Base-by-base conservation (phyloP, 208 protist species). In the Vickermania spadyakhi region DNA sequence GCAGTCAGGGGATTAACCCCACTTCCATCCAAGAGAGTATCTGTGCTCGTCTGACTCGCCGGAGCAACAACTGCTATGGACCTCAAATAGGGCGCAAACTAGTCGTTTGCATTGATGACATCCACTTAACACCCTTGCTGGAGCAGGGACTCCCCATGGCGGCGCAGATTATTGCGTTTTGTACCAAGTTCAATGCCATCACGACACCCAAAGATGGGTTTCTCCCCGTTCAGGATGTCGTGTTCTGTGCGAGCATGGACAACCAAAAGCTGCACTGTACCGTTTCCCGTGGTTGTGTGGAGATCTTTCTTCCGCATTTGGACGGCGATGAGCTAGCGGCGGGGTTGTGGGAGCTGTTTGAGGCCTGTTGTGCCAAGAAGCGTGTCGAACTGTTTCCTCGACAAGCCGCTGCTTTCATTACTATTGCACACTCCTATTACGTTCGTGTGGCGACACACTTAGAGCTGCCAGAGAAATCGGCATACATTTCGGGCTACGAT, bases 61-160 rank as follows among this genome's bases (percentile, higher is more conserved):
- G 77, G 50, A 78, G 79, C 58, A 72, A 64, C 52, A 77, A 76
- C 14, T 22, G 52, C 23, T 84, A 86, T 68, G 76, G 77, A 1
- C 84, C 87, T 28, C 70, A 68, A 30, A 31, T 85, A 14, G 87
- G 84, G 5, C 71, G 73, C 18, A 81, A 77, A 21, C 65, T 94
- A n/a, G 72, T 91, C 1, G 69, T 94, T 27, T 90, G 79, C 68
- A 81, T 94, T 26, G 87, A 94, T 56, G 87, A 94, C 71, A 65
- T 91, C n/a, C 77, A 91, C 60, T 60, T 91, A 29, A 72, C 72
- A 4, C 73, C 61, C 18, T 23, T 42, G 23, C 30, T 63, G 13
- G 62, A 65, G 25, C 31, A 51, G 1, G 41, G 45, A 31, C 60
- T 50, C 29, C 73, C 78, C 5, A 54, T 77, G 18, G 75, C 72